A percentile compares a stretch with the other conserved stretches of the same genome.
phyloP scores from a whole-genome alignment of 2,329 filamentous ascomycete species.

The Beauveria scarabaeidicola region DNA sequence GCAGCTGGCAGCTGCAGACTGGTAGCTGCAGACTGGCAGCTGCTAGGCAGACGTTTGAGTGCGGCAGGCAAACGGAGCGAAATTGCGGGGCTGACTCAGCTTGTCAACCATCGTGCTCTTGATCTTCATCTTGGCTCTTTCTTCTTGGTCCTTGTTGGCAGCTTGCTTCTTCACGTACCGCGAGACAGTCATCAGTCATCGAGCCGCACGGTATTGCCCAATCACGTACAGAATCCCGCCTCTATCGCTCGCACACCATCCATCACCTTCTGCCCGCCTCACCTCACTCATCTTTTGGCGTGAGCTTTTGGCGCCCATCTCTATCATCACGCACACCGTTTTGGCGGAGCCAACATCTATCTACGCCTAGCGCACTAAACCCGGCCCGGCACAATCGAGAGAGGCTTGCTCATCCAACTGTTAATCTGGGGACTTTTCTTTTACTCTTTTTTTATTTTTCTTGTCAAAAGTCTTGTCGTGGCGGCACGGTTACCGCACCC shows the following conservation, averaged over 20 bases:
- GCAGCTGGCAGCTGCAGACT: not conserved
- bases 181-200: not conserved
- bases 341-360: not conserved
- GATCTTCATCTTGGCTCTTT: not conserved
- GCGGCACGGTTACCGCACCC: not conserved
- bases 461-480: not conserved
- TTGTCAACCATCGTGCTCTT: not conserved
- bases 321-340: not conserved
- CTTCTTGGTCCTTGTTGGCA: not conserved
- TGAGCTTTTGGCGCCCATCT: conserved; percentile 2
- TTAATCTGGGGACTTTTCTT: conserved; percentile 5
- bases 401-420: not conserved
- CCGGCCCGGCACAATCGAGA: not conserved
- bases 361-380: not conserved
- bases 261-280: not conserved
- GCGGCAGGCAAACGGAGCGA: not conserved
- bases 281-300: not conserved
- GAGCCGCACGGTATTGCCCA: conserved; percentile 3
- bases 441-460: not conserved
- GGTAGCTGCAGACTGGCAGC: not conserved
- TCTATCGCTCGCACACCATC: not conserved
- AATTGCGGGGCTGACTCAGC: conserved; percentile 5
- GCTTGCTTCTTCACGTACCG: not conserved
- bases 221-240: conserved; percentile 7
- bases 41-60: not conserved